These are phyloP conservation scores for Yamadazyma oceani DNA, from an alignment of 1,139 yeast species.

Conservation along the genomic window DNA sequence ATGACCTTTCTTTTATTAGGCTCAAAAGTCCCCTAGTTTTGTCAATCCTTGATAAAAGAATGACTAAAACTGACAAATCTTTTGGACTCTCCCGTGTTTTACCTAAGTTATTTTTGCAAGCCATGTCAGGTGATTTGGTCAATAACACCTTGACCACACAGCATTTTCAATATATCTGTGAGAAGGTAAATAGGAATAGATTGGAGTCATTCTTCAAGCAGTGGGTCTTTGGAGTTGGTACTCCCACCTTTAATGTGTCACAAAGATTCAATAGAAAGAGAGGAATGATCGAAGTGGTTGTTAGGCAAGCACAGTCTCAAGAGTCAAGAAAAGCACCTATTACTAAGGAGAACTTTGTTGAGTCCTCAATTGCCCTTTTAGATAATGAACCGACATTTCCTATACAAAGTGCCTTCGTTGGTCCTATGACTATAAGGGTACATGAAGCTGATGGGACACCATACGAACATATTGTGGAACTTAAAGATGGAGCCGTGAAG, in stretches of 20 bases:
- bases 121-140: conserved; percentile 89
- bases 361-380: conserved; percentile 43
- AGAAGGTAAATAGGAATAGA: conserved; percentile 85
- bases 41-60: conserved; percentile 80
- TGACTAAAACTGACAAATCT: conserved; percentile 95
- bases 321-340: conserved; percentile 46
- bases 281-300: conserved; percentile 91
- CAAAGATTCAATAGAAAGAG: conserved; percentile 93
- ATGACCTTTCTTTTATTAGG: conserved; percentile 61
- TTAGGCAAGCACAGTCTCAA: conserved; percentile 80
- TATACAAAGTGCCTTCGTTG: conserved; percentile 62
- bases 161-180: conserved; percentile 91
- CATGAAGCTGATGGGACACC: conserved; percentile 99
- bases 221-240: conserved; percentile 91
- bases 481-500: conserved; percentile 82
- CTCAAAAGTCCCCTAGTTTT: conserved; percentile 86
- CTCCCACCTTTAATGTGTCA: conserved; percentile 83
- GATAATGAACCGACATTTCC: conserved; percentile 40
- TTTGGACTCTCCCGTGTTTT: conserved; percentile 89
- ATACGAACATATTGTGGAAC: conserved; percentile 92
- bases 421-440: conserved; percentile 95
- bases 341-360: conserved; percentile 38
- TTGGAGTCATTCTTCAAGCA: conserved; percentile 84
- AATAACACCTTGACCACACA: conserved; percentile 77
- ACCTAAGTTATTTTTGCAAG: conserved; percentile 88